phyloP scores from a whole-genome alignment of 2,329 filamentous ascomycete species.

The Colletotrichum lindemuthianum region DNA sequence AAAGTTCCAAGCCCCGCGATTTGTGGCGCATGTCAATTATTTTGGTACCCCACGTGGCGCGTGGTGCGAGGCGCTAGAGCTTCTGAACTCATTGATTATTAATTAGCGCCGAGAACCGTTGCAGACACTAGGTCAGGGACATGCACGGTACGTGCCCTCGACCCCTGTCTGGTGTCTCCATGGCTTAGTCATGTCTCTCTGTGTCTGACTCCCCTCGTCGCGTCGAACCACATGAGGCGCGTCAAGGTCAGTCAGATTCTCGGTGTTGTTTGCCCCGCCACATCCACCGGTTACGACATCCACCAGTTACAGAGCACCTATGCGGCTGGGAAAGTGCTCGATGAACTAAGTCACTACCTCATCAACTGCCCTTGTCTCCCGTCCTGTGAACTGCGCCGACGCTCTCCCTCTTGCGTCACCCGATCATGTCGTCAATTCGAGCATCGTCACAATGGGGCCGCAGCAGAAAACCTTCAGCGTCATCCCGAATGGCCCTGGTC shows the following conservation, averaged over 20 bases:
- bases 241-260: not conserved
- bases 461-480: constrained; percentile 56
- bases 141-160: not conserved
- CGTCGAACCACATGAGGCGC: constrained; percentile 4
- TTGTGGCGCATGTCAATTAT: constrained; percentile 24
- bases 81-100: not conserved
- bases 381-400: not conserved
- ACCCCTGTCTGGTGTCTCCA: not conserved
- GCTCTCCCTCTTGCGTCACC: not conserved
- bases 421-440: constrained; percentile 20
- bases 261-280: constrained; percentile 31
- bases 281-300: not conserved
- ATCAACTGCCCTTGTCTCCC: not conserved
- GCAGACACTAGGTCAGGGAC: too few relatives aligned
- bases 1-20: constrained; percentile 32
- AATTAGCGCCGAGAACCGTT: not conserved
- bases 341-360: not conserved
- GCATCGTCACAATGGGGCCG: constrained; percentile 44
- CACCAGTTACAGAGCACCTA: not conserved
- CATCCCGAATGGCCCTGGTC: constrained; percentile 47
- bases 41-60: constrained; percentile 34
- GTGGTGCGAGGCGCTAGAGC: too few relatives aligned
- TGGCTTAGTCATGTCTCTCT: not conserved
- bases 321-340: not conserved
- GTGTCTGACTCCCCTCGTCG: constrained; percentile 23